phyloP scores from a whole-genome alignment of 2,329 filamentous ascomycete species.

The Exophiala lecanii-corni region DNA sequence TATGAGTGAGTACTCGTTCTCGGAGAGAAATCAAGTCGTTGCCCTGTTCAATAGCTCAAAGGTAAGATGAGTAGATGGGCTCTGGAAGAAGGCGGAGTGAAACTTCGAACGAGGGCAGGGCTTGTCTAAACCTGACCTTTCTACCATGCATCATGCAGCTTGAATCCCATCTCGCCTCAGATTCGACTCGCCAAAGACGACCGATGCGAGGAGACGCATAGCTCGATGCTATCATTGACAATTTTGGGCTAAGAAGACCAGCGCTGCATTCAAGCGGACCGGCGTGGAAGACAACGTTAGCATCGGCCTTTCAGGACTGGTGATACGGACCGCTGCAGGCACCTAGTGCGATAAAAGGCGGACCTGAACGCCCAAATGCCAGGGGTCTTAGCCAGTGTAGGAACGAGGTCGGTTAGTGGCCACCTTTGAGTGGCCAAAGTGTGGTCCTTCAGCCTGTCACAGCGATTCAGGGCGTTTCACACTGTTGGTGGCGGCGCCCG shows the following conservation, averaged over 20 bases:
- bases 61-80: too few species aligned
- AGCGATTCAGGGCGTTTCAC: constrained; percentile 21
- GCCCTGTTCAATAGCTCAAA: too few species aligned
- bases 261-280: constrained; percentile 11
- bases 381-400: constrained; percentile 17
- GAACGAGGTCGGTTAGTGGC: constrained; percentile 17
- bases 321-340: constrained; percentile 16
- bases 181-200: constrained; percentile 12
- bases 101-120: too few species aligned
- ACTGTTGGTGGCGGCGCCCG: constrained; percentile 10
- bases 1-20: background rate
- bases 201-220: constrained; percentile 15
- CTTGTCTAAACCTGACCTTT: too few species aligned
- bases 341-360: constrained; percentile 16
- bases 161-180: constrained; percentile 20
- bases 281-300: constrained; percentile 14
- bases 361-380: constrained; percentile 18
- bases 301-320: constrained; percentile 16
- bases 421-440: constrained; percentile 15
- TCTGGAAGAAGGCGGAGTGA: too few species aligned
- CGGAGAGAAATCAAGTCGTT: too few species aligned
- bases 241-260: constrained; percentile 5
- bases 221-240: constrained; percentile 11
- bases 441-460: constrained; percentile 13
- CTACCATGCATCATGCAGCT: constrained; percentile 11